Evolutionary conservation across 805 yeast species (phyloP).

Genomic region (Wickerhamomyces ciferrii): DNA sequence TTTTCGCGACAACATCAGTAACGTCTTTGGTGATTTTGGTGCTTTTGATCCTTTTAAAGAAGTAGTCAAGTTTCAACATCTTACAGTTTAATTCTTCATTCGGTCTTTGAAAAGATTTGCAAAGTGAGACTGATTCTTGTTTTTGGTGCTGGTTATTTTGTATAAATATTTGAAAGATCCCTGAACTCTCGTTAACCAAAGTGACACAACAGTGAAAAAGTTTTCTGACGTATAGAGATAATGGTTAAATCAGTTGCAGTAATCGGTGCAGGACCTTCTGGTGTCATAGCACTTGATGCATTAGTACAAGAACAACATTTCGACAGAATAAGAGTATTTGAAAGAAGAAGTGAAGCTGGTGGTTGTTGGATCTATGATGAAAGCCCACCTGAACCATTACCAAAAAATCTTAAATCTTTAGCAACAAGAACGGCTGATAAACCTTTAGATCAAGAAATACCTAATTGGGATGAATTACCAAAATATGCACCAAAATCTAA

Average conservation of each 20-base stretch:
- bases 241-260: slow-evolving; percentile 27
- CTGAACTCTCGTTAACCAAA: too few relatives aligned
- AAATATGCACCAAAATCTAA: not conserved
- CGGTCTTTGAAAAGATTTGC: too few relatives aligned
- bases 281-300: slow-evolving; percentile 31
- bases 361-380: slow-evolving; percentile 36
- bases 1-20: too few relatives aligned
- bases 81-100: too few relatives aligned
- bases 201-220: not conserved
- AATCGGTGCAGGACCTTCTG: slow-evolving; percentile 46
- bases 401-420: not conserved
- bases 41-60: too few relatives aligned
- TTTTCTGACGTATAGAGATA: not conserved
- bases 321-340: slow-evolving; percentile 30
- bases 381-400: slow-evolving; percentile 1
- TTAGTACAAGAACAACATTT: slow-evolving; percentile 28
- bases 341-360: slow-evolving; percentile 32
- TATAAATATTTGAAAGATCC: too few relatives aligned
- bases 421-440: not conserved
- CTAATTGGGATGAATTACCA: not conserved
- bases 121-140: too few relatives aligned
- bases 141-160: too few relatives aligned
- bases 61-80: too few relatives aligned
- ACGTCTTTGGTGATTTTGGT: too few relatives aligned
- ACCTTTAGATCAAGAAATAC: not conserved